phyloP scores from a whole-genome alignment of 2,329 filamentous ascomycete species.

The Tricladium varicosporioides region DNA sequence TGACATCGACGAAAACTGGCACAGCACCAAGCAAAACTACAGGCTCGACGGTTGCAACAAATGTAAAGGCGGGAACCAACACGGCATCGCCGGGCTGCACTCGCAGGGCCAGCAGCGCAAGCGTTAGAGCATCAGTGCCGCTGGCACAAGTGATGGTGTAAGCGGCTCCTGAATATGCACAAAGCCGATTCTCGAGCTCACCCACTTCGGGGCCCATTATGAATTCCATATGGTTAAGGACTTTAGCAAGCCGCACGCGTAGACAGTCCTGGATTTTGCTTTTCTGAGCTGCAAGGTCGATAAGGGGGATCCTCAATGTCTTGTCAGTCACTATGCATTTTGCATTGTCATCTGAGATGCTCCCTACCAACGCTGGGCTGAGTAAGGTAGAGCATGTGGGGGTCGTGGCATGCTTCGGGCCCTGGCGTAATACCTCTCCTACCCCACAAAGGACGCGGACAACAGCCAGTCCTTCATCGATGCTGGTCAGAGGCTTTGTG shows the following conservation, averaged over 20 bases:
- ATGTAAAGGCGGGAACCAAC: background rate
- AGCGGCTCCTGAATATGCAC: background rate
- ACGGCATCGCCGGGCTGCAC: background rate
- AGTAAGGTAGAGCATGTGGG: no score
- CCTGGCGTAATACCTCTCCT: background rate
- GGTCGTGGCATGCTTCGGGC: no score
- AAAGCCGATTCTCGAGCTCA: background rate
- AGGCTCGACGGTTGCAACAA: background rate
- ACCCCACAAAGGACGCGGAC: background rate
- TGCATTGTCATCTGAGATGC: no score
- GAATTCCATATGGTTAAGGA: background rate
- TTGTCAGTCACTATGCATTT: no score
- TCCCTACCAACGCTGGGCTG: no score
- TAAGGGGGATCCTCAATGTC: background rate
- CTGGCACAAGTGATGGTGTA: background rate
- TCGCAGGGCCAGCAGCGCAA: background rate
- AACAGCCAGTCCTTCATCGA: background rate
- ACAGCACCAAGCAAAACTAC: background rate
- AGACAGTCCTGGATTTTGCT: background rate
- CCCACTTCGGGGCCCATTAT: background rate
- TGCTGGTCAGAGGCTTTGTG: background rate
- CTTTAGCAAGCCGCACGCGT: background rate
- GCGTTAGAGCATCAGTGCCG: background rate
- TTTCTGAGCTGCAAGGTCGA: background rate
- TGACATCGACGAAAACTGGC: background rate